A percentile compares a stretch with the other conserved stretches of the same genome.
Evolutionary conservation across 2,329 filamentous ascomycete species (phyloP).

Genomic region (Camillea tinctor): DNA sequence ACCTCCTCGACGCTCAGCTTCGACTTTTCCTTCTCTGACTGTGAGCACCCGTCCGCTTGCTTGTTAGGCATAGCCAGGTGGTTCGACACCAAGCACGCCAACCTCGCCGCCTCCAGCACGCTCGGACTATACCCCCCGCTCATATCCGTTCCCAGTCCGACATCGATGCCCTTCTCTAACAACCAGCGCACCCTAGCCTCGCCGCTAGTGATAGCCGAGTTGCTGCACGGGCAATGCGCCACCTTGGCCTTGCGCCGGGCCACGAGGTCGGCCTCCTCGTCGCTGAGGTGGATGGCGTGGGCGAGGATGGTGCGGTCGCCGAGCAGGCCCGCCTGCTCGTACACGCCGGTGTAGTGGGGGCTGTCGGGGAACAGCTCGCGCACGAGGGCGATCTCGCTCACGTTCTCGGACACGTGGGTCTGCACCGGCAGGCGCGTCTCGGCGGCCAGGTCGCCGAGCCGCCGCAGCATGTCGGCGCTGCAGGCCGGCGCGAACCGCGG

Average conservation of each 20-base stretch:
- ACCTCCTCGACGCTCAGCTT: constrained; percentile 85
- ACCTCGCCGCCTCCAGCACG: constrained; percentile 65
- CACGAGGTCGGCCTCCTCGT: constrained; percentile 65
- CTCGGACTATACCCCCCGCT: constrained; percentile 82
- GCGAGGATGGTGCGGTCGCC: constrained; percentile 75
- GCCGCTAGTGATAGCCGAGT: constrained; percentile 78
- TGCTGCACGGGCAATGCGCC: constrained; percentile 84
- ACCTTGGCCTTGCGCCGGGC: constrained; percentile 62
- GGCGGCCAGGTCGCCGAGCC: constrained; percentile 63
- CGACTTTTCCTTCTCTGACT: constrained; percentile 40
- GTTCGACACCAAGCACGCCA: constrained; percentile 76
- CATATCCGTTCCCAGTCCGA: constrained; percentile 89
- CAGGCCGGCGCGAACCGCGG: constrained; percentile 66
- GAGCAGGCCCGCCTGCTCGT: constrained; percentile 71
- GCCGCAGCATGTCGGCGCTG: constrained; percentile 56
- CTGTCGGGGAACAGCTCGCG: constrained; percentile 63
- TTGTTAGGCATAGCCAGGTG: constrained; percentile 59
- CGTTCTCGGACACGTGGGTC: constrained; percentile 88
- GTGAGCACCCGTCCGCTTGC: constrained; percentile 11
- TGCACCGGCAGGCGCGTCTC: constrained; percentile 69
- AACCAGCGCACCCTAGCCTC: constrained; percentile 72
- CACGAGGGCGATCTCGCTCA: constrained; percentile 70
- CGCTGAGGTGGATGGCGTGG: constrained; percentile 75
- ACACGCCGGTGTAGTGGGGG: constrained; percentile 71
- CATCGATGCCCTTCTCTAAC: constrained; percentile 70